A percentile compares a stretch with the other conserved stretches of the same genome.
These are phyloP conservation scores for Debaryomycetaceae sp. DNA, from an alignment of 1,139 yeast species.

Conservation along the genomic window DNA sequence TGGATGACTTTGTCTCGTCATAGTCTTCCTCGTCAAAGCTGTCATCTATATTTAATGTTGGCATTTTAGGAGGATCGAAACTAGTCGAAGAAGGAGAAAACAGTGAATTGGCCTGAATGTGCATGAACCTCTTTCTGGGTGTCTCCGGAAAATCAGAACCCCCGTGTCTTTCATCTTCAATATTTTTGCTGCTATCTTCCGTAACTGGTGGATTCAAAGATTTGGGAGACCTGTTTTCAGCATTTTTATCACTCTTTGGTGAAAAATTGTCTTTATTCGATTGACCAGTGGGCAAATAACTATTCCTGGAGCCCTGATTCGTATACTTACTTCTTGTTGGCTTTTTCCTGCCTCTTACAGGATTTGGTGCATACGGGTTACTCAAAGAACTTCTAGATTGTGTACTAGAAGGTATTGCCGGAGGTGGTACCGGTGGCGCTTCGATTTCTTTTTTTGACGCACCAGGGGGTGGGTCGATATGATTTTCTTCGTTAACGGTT, in stretches of 20 bases:
- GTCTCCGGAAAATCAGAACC: neutral
- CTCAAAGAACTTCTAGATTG: neutral
- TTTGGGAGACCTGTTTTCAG: neutral
- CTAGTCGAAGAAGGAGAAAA: slow-evolving; percentile 1
- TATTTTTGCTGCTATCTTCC: neutral
- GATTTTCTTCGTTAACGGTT: neutral
- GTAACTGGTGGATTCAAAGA: neutral
- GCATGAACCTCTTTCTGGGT: neutral
- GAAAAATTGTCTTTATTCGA: neutral
- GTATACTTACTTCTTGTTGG: slow-evolving; percentile 23
- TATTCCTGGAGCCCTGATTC: neutral
- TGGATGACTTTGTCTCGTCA: slow-evolving; percentile 1
- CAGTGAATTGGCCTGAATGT: neutral
- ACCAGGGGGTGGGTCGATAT: neutral
- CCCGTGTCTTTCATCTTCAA: neutral
- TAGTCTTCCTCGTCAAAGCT: slow-evolving; percentile 24
- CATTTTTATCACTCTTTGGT: neutral
- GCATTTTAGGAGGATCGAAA: slow-evolving; percentile 1
- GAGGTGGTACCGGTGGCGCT: neutral
- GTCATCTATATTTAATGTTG: slow-evolving; percentile 25
- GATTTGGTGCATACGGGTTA: slow-evolving; percentile 45
- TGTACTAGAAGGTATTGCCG: neutral
- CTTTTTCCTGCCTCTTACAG: slow-evolving; percentile 10
- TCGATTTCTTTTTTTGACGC: neutral
- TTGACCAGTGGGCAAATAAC: neutral